Evolutionary conservation across 2,329 filamentous ascomycete genomes (phyloP).

Genomic region (Pestalotiopsis sp.): DNA sequence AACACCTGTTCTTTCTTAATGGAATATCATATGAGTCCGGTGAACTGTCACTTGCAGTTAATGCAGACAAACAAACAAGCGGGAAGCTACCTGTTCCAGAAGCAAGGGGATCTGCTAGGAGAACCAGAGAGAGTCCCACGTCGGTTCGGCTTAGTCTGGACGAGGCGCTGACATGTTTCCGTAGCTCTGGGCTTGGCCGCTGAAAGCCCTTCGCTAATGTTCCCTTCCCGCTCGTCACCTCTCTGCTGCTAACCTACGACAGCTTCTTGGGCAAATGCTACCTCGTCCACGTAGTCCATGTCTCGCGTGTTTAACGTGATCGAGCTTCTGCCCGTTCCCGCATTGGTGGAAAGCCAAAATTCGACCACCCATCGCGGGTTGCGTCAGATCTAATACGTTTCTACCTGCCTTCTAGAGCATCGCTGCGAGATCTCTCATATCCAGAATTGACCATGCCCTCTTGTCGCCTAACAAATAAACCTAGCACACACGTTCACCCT

Average conservation of each 20-base stretch:
- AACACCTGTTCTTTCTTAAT: background rate
- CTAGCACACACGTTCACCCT: background rate
- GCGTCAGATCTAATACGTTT: background rate
- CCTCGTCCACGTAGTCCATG: background rate
- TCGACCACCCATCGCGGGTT: background rate
- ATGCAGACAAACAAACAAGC: background rate
- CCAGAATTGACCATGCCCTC: background rate
- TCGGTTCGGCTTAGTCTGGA: background rate
- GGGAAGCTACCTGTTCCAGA: background rate
- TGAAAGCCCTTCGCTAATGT: background rate
- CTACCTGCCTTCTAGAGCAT: slow-evolving; percentile 12
- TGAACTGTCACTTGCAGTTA: background rate
- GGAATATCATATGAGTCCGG: background rate
- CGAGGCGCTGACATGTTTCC: background rate
- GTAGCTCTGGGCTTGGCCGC: background rate
- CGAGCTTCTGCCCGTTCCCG: background rate
- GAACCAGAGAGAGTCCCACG: background rate
- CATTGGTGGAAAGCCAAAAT: slow-evolving; percentile 9
- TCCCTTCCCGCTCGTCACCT: background rate
- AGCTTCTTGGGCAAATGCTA: background rate
- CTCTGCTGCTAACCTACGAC: background rate
- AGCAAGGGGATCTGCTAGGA: background rate
- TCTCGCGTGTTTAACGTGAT: background rate
- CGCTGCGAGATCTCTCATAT: background rate
- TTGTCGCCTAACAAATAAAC: no score